A percentile compares a stretch with the other conserved stretches of the same genome.
Evolutionary conservation across 257 asterid genomes (phyloP).

Genomic region (Ilex aquifolium): DNA sequence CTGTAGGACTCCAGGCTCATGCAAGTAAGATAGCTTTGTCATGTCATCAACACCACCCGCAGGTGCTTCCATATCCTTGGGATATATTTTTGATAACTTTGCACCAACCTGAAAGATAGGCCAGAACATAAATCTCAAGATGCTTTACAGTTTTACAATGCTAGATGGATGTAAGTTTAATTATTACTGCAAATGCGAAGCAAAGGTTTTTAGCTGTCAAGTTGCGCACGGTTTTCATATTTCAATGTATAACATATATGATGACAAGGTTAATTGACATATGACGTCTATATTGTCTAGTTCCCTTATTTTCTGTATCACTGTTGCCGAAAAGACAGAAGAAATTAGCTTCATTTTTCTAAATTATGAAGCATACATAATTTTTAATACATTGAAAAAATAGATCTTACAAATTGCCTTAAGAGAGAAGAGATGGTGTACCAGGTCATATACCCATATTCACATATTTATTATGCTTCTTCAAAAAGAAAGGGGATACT

Average conservation of each 20-base stretch:
- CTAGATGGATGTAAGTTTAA: background rate
- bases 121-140: background rate
- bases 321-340: too few relatives aligned
- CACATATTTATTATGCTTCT: too few relatives aligned
- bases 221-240: background rate
- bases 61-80: slow-evolving; percentile 92
- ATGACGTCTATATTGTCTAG: too few relatives aligned
- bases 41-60: slow-evolving; percentile 99
- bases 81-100: slow-evolving; percentile 72
- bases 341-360: too few relatives aligned
- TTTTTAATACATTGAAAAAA: too few relatives aligned
- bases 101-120: slow-evolving; percentile 44
- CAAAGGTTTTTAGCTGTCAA: background rate
- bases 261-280: too few relatives aligned
- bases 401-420: too few relatives aligned
- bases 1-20: slow-evolving; percentile 93
- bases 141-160: background rate
- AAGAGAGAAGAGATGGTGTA: too few relatives aligned
- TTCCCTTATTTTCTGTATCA: too few relatives aligned
- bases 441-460: too few relatives aligned
- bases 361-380: too few relatives aligned
- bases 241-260: background rate
- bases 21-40: slow-evolving; percentile 94
- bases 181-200: background rate
- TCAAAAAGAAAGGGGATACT: too few relatives aligned